These are phyloP conservation scores for Sedum album DNA, from an alignment of 164 flowering plant species.

Conservation along the genomic window DNA sequence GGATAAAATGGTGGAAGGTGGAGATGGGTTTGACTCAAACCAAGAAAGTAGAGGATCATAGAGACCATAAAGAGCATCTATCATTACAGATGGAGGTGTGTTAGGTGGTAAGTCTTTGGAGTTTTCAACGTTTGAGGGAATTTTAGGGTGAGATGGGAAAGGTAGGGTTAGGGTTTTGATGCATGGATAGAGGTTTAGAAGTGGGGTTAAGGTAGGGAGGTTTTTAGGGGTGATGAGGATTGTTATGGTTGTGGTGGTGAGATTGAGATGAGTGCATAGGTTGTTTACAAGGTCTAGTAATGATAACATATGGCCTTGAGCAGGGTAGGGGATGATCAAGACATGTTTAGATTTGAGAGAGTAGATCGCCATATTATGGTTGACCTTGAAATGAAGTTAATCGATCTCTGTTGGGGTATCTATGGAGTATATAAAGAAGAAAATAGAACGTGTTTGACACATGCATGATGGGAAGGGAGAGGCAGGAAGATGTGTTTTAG, in stretches of 20 bases:
- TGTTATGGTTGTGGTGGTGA: conserved; percentile 21
- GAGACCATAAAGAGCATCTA: conserved; percentile 13
- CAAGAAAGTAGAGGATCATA: conserved; percentile 15
- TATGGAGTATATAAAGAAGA: not conserved
- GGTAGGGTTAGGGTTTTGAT: conserved; percentile 25
- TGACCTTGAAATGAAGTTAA: not conserved
- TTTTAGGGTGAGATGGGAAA: not conserved
- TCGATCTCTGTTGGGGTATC: not conserved
- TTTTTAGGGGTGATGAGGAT: conserved; percentile 25
- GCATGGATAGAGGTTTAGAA: conserved; percentile 17
- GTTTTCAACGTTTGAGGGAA: conserved; percentile 3
- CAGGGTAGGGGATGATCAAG: conserved; percentile 13
- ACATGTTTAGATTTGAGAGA: not conserved
- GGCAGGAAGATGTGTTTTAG: too few relatives aligned
- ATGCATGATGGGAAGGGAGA: too few relatives aligned
- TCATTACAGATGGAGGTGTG: not conserved
- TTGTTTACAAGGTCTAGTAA: conserved; percentile 20
- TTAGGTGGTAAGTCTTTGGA: not conserved
- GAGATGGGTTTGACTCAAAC: conserved; percentile 22
- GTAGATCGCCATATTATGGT: not conserved
- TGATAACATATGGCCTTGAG: conserved; percentile 19
- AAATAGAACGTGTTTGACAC: not conserved
- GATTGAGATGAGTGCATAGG: conserved; percentile 13
- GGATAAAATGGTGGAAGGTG: conserved; percentile 23
- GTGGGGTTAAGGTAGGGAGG: conserved; percentile 19